Evolutionary conservation across 192 early-diverging fungal genomes (phyloP), one percentile per base, ranked within the genome.

Genomic region (Podila verticillata): DNA sequence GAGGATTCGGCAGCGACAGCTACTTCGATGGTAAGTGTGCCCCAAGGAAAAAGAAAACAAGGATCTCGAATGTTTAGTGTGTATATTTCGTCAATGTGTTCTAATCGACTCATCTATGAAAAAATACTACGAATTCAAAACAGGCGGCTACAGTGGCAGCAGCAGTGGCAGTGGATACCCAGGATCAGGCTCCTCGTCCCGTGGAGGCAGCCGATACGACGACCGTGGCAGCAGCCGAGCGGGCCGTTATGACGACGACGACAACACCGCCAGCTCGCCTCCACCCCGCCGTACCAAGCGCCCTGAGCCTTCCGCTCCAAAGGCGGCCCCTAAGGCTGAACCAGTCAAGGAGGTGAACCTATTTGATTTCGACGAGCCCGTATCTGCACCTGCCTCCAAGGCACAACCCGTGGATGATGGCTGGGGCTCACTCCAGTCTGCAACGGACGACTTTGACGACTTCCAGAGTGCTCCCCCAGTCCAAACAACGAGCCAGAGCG

Each of bases 1-100:
- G 88, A 15, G 92, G 94, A 15, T 92, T 89, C 84, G 91, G 92
- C 32, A 88, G 89, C 51, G 91, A 91, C 30, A 86, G 86, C 28
- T 86, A 82, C 34, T 64, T 57, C 54, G 75, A 82, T 48, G 68
- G 74, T 59, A 61, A 61, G 15, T 12, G 59, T 30, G 32, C 5
- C 28, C 32, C n/a, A 29, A 44, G 29, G 4, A 17, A 4, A 44
- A 10, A 32, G 7, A 17, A 48, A 39, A 39, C 9, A 39, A 10
- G 10, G 0, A 7, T 39, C n/a, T n/a, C n/a, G n/a, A n/a, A n/a
- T n/a, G n/a, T n/a, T n/a, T n/a, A 47, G 22, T 34, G 17, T 61
- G 20, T 0, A 17, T 22, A 17, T 35, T 15, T 12, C 0, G 17
- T 20, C 57, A n/a, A 30, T 44, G 35, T 39, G 36, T 58, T 19